A percentile compares a stretch with the other conserved stretches of the same genome.
Evolutionary conservation across 768 basidiomycete genomes (phyloP).

Genomic region (Arthromyces matolae): DNA sequence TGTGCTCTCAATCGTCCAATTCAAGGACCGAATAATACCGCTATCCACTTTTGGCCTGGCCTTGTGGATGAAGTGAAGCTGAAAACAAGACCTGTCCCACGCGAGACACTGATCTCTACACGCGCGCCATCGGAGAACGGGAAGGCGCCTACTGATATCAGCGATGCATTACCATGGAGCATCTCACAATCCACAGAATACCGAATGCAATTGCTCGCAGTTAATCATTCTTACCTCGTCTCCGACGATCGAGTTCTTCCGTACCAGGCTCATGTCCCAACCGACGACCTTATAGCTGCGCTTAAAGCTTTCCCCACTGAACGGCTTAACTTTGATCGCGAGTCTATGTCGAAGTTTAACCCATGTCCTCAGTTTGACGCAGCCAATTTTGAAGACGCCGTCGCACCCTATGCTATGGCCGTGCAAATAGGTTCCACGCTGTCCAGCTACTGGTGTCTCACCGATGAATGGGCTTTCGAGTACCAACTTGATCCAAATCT

Average conservation of each 20-base stretch:
- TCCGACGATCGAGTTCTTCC: conserved; percentile 63
- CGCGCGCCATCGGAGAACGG: conserved; percentile 6
- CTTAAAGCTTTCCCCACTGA: conserved; percentile 43
- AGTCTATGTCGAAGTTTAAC: conserved; percentile 45
- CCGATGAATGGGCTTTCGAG: conserved; percentile 68
- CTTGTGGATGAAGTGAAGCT: conserved; percentile 57
- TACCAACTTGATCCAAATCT: conserved; percentile 36
- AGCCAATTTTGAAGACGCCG: conserved; percentile 46
- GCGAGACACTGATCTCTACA: conserved; percentile 7
- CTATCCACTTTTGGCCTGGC: conserved; percentile 74
- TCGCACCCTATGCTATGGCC: conserved; percentile 64
- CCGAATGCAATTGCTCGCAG: conserved; percentile 63
- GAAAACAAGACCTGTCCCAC: conserved; percentile 39
- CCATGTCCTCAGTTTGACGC: conserved; percentile 36
- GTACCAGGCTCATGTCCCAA: conserved; percentile 65
- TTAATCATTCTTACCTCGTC: conserved; percentile 44
- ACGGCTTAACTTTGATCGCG: conserved; percentile 39
- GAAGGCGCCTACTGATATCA: conserved; percentile 17
- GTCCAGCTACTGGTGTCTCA: conserved; percentile 64
- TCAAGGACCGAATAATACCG: conserved; percentile 33
- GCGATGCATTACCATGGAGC: conserved; percentile 43
- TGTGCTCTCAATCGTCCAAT: conserved; percentile 55
- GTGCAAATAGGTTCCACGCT: conserved; percentile 66
- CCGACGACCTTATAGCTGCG: conserved; percentile 46
- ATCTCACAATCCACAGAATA: conserved; percentile 61